Evolutionary conservation across 108 stramenopile genomes (phyloP).

Genomic region (Nitzschia inconspicua): DNA sequence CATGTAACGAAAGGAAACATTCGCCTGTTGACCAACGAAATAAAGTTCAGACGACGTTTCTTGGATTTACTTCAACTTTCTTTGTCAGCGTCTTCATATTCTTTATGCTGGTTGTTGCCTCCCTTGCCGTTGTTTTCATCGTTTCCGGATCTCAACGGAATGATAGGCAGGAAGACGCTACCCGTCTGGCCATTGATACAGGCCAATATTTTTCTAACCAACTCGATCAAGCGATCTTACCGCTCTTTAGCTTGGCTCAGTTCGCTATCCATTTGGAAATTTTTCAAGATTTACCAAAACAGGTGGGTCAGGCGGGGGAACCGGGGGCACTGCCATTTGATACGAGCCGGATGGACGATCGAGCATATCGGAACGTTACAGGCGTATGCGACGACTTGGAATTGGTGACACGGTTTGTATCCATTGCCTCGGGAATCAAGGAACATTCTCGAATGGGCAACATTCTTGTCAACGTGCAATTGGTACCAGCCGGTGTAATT

Average conservation of each 20-base stretch:
- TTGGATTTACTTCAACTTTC: too few relatives aligned
- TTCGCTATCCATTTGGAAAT: constrained; percentile 26
- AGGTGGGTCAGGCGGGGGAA: constrained; percentile 15
- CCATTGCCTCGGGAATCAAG: constrained; percentile 34
- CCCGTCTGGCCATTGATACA: constrained; percentile 30
- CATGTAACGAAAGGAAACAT: too few relatives aligned
- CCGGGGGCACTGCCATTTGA: constrained; percentile 14
- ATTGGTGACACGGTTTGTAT: constrained; percentile 10
- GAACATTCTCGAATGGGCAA: constrained; percentile 27
- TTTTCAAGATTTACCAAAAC: constrained; percentile 21
- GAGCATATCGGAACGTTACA: constrained; percentile 28
- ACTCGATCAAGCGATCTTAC: constrained; percentile 32
- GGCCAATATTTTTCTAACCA: constrained; percentile 34
- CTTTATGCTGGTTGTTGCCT: constrained; percentile 1
- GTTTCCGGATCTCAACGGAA: constrained; percentile 6
- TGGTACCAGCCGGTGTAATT: constrained; percentile 32
- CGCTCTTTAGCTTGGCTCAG: constrained; percentile 37
- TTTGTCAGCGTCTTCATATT: constrained; percentile 16
- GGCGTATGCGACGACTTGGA: constrained; percentile 30
- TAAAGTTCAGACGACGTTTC: too few relatives aligned
- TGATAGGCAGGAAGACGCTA: background rate
- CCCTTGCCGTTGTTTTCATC: constrained; percentile 6
- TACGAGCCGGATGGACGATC: background rate
- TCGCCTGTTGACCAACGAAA: too few relatives aligned
- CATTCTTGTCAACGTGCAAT: constrained; percentile 30